Conservation (phyloP, 2,329 filamentous ascomycete species). For the Fusarium torreyae region DNA sequence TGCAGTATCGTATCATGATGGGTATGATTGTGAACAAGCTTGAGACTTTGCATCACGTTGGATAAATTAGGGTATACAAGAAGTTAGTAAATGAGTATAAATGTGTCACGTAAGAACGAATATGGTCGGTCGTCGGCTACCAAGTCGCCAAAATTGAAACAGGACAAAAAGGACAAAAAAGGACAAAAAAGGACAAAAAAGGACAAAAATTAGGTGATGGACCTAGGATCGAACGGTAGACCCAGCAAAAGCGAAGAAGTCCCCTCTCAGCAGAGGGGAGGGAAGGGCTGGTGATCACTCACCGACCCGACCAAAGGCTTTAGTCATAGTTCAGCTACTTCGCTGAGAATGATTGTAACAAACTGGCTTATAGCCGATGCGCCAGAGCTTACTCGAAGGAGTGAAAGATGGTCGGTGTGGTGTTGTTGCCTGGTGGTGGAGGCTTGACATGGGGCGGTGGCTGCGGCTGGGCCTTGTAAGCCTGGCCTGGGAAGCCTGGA, state of each 20-base stretch:
- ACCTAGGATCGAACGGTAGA: neutral
- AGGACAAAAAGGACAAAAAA: neutral
- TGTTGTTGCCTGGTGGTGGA: neutral
- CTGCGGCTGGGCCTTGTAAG: too few relatives aligned
- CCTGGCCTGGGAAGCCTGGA: neutral
- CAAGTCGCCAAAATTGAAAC: too few relatives aligned
- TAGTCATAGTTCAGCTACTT: constrained; percentile 16
- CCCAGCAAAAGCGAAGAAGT: constrained; percentile 31
- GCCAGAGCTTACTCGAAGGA: too few relatives aligned
- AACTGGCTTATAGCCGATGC: neutral
- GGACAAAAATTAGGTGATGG: neutral
- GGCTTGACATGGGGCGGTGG: neutral
- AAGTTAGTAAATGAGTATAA: too few relatives aligned
- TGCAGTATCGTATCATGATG: too few relatives aligned
- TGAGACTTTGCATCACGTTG: too few relatives aligned
- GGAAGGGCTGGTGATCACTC: neutral
- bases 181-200: neutral
- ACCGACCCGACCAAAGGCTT: constrained; percentile 10
- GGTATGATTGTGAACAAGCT: too few relatives aligned
- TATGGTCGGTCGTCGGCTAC: too few relatives aligned
- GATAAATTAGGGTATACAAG: too few relatives aligned
- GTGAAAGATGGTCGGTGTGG: neutral
- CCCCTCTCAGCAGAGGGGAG: neutral
- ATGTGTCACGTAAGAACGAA: too few relatives aligned
- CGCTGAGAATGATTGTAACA: neutral